Conservation (phyloP, 129 eudicot species). For the Calendula officinalis region DNA sequence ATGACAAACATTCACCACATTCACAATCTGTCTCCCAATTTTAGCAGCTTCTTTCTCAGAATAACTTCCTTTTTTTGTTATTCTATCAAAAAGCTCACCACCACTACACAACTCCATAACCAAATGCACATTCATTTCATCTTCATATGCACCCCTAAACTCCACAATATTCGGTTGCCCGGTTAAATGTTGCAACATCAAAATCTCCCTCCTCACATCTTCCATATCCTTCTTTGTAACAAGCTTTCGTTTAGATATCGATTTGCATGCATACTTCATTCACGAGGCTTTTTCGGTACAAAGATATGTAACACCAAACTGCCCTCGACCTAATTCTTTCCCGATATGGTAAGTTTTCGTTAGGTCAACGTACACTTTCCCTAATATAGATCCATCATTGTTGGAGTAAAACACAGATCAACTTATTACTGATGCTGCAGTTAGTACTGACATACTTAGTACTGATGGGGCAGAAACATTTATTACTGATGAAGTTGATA, state of each 20-base stretch:
- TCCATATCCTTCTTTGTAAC: constrained; percentile 51
- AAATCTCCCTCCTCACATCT: constrained; percentile 73
- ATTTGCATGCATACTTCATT: constrained; percentile 68
- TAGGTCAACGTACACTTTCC: constrained; percentile 56
- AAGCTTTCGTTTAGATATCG: constrained; percentile 65
- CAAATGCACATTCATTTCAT: constrained; percentile 51
- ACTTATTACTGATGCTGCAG: too few relatives aligned
- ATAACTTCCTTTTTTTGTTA: constrained; percentile 65
- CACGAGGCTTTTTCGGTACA: constrained; percentile 68
- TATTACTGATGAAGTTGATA: too few relatives aligned
- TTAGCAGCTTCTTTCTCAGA: constrained; percentile 85
- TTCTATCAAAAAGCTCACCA: constrained; percentile 89
- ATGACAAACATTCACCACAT: constrained; percentile 93
- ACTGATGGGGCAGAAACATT: too few relatives aligned
- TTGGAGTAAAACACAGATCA: too few relatives aligned
- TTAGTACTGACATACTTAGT: too few relatives aligned
- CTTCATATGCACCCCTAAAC: constrained; percentile 89
- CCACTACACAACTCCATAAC: constrained; percentile 94
- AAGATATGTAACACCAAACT: constrained; percentile 76
- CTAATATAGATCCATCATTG: constrained; percentile 54
- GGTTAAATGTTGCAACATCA: constrained; percentile 71
- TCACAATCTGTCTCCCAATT: constrained; percentile 82
- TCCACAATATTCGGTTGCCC: constrained; percentile 91
- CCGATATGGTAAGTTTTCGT: constrained; percentile 47
- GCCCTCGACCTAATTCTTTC: constrained; percentile 84